Percentiles rank a stretch among this genome's conserved stretches.
These are phyloP conservation scores for Anthostomella pinea DNA, from an alignment of 2,329 filamentous ascomycete species.

Conservation along the genomic window DNA sequence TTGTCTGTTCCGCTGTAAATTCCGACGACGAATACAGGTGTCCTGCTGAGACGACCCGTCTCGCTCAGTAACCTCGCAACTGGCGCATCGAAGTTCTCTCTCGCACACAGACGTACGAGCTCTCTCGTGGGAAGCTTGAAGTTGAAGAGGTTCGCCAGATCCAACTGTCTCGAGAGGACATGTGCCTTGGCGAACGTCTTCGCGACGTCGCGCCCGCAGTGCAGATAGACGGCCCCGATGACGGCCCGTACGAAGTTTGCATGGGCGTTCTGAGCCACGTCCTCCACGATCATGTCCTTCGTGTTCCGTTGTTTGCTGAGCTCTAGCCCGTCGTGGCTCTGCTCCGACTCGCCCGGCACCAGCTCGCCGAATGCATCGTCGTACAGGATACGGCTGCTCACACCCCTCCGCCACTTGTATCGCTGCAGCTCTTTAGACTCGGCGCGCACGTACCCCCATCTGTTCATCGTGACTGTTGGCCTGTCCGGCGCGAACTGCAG, in stretches of 20 bases:
- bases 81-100: conserved; percentile 85
- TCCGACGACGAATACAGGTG: conserved; percentile 89
- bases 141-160: conserved; percentile 74
- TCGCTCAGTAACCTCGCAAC: conserved; percentile 86
- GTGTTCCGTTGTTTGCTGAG: conserved; percentile 20
- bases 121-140: conserved; percentile 85
- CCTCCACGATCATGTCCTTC: conserved; percentile 23
- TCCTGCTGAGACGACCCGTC: conserved; percentile 79
- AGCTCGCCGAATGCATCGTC: conserved; percentile 82
- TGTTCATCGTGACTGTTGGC: conserved; percentile 43
- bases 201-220: conserved; percentile 74
- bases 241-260: conserved; percentile 79
- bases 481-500: conserved; percentile 69
- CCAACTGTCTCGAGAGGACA: conserved; percentile 75
- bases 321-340: conserved; percentile 14
- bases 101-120: conserved; percentile 74
- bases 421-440: conserved; percentile 46
- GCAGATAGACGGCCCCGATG: conserved; percentile 80
- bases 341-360: conserved; percentile 27
- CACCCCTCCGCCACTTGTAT: conserved; percentile 61
- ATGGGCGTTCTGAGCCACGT: conserved; percentile 47
- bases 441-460: conserved; percentile 50
- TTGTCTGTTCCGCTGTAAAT: conserved; percentile 91
- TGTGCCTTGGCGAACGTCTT: conserved; percentile 83
- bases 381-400: conserved; percentile 74